Percentiles rank a stretch among this genome's conserved stretches.
These are phyloP conservation scores for Candida boleticola DNA, from an alignment of 805 yeast genomes.

Conservation along the genomic window DNA sequence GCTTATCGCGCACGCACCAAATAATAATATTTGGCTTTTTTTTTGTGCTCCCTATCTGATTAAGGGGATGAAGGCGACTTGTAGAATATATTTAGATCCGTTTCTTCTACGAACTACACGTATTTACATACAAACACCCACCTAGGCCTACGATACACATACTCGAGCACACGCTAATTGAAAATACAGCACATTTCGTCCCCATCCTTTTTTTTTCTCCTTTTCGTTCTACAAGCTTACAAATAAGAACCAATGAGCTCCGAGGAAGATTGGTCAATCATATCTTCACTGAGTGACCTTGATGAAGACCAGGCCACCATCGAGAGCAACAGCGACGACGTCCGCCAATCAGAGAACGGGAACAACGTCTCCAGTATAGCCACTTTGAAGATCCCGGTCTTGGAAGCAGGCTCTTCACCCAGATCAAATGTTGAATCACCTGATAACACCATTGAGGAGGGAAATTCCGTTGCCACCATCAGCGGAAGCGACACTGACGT, in stretches of 20 bases:
- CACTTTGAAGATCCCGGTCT: constrained; percentile 16
- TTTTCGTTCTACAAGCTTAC: too few relatives aligned
- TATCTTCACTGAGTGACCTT: constrained; percentile 40
- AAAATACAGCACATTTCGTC: too few relatives aligned
- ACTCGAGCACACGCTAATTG: too few relatives aligned
- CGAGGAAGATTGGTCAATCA: constrained; percentile 47
- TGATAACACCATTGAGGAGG: neutral
- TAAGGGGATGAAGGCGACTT: constrained; percentile 1
- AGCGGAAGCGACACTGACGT: neutral
- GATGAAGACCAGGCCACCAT: constrained; percentile 31
- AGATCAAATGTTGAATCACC: neutral
- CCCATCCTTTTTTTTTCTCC: too few relatives aligned
- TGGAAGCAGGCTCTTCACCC: constrained; percentile 3
- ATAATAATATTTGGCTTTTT: neutral
- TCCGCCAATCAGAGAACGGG: neutral
- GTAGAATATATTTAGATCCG: too few relatives aligned
- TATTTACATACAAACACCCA: too few relatives aligned
- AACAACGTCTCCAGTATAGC: constrained; percentile 13
- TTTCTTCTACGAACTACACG: too few relatives aligned
- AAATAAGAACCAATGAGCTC: constrained; percentile 12
- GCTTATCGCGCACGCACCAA: constrained; percentile 3
- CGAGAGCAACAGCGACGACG: constrained; percentile 7
- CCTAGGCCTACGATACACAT: too few relatives aligned
- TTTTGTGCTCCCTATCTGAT: neutral
- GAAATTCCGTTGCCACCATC: neutral